Conservation (phyloP, 805 yeast species). For the Pichia heedii region DNA sequence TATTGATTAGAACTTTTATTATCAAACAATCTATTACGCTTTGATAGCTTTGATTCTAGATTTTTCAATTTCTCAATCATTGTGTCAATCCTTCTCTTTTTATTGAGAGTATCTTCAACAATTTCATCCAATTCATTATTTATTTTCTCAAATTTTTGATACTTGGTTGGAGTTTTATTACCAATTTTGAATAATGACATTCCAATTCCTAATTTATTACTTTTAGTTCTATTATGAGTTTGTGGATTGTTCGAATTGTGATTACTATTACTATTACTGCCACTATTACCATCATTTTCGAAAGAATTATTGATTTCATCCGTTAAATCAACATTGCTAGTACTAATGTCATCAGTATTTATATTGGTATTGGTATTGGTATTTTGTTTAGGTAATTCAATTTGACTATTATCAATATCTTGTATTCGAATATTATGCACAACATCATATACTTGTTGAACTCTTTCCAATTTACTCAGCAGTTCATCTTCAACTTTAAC, state of each 20-base stretch:
- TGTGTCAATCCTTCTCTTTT: constrained; percentile 17
- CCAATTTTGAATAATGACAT: constrained; percentile 3
- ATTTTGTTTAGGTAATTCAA: neutral
- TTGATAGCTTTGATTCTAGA: constrained; percentile 30
- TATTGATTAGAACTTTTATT: constrained; percentile 30
- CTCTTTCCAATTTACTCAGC: constrained; percentile 12
- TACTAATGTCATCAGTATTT: no score
- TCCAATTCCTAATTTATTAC: no score
- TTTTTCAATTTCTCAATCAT: constrained; percentile 22
- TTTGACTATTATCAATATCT: neutral
- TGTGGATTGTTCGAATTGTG: no score
- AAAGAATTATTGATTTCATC: neutral
- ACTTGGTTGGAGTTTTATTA: neutral
- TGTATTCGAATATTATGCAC: constrained; percentile 4
- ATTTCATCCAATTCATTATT: constrained; percentile 1
- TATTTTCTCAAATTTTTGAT: constrained; percentile 5
- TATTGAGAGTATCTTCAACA: constrained; percentile 6
- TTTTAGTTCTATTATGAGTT: no score
- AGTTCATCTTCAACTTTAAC: constrained; percentile 20
- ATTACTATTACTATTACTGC: no score
- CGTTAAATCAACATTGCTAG: no score
- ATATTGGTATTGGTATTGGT: no score
- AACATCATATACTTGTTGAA: constrained; percentile 9
- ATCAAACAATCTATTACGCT: constrained; percentile 29
- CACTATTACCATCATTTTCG: no score